Percentiles rank a stretch among this genome's conserved stretches.
Conservation (phyloP, 1,139 yeast species). For the Citeromyces siamensis region DNA sequence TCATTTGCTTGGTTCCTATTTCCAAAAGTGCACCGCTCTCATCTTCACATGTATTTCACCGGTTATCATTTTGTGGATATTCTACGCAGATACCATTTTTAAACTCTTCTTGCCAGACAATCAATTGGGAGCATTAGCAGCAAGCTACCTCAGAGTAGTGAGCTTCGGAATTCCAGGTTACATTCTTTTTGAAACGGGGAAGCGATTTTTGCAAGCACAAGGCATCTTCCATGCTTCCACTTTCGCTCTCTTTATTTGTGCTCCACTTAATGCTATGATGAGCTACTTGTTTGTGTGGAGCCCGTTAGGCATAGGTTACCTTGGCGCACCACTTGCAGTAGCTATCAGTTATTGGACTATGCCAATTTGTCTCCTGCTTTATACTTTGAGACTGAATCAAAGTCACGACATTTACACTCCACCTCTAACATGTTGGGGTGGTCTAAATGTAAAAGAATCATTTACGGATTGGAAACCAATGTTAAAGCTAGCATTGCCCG, state of each 20-base stretch:
- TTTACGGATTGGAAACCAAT: conserved; percentile 40
- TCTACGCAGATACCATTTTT: conserved; percentile 35
- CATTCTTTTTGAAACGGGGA: conserved; percentile 59
- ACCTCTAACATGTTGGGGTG: conserved; percentile 32
- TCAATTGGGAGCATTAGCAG: conserved; percentile 39
- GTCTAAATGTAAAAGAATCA: conserved; percentile 24
- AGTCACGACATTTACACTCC: conserved; percentile 25
- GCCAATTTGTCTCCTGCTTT: conserved; percentile 34
- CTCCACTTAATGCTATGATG: conserved; percentile 55
- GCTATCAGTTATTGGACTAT: conserved; percentile 60
- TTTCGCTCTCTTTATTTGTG: conserved; percentile 51
- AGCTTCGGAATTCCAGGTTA: conserved; percentile 61
- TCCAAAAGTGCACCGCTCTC: conserved; percentile 51
- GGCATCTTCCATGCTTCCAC: conserved; percentile 75
- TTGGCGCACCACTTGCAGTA: conserved; percentile 70
- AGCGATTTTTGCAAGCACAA: conserved; percentile 65
- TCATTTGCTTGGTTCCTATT: conserved; percentile 51
- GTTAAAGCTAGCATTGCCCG: conserved; percentile 43
- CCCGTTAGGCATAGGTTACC: conserved; percentile 48
- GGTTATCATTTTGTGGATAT: conserved; percentile 43
- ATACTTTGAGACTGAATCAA: conserved; percentile 28
- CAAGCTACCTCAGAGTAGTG: conserved; percentile 38
- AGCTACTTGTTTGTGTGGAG: conserved; percentile 61
- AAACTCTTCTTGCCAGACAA: conserved; percentile 33
- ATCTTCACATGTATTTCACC: conserved; percentile 44